Conservation (phyloP, 345 rosid genomes). For the Draba incana region DNA sequence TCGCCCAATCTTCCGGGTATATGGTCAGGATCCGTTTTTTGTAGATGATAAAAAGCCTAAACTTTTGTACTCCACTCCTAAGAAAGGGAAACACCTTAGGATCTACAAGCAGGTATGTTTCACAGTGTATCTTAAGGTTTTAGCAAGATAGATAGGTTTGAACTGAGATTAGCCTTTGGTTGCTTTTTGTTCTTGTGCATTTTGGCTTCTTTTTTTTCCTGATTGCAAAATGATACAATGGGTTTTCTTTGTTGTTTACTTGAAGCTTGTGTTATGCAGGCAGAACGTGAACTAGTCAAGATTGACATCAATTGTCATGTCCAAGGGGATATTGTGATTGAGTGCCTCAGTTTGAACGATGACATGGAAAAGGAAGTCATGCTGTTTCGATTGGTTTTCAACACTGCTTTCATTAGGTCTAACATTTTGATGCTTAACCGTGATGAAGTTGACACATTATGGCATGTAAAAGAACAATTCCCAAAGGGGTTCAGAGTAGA, state of each 20-base stretch:
- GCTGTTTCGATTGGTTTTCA: constrained; percentile 88
- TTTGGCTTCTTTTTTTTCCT: constrained; percentile 6
- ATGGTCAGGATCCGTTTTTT: constrained; percentile 84
- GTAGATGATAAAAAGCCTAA: constrained; percentile 62
- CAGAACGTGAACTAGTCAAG: constrained; percentile 82
- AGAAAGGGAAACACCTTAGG: constrained; percentile 61
- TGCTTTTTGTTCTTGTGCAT: constrained; percentile 9
- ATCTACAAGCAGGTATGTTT: constrained; percentile 76
- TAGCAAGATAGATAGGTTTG: constrained; percentile 2
- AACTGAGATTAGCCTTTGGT: background rate
- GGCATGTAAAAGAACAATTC: constrained; percentile 81
- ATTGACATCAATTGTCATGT: constrained; percentile 84
- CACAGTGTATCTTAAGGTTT: constrained; percentile 3
- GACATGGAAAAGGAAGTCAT: constrained; percentile 77
- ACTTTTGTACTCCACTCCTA: constrained; percentile 63
- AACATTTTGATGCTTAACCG: constrained; percentile 92
- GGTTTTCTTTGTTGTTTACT: background rate
- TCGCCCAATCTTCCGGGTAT: constrained; percentile 80
- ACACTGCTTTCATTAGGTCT: constrained; percentile 92
- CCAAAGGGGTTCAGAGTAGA: constrained; percentile 92
- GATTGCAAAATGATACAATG: constrained; percentile 1
- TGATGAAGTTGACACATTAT: constrained; percentile 83
- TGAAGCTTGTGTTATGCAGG: constrained; percentile 51
- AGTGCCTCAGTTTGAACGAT: constrained; percentile 76
- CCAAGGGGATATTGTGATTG: constrained; percentile 92